Evolutionary conservation across 805 yeast species (phyloP).

Genomic region (Yamadazyma insecticola): DNA sequence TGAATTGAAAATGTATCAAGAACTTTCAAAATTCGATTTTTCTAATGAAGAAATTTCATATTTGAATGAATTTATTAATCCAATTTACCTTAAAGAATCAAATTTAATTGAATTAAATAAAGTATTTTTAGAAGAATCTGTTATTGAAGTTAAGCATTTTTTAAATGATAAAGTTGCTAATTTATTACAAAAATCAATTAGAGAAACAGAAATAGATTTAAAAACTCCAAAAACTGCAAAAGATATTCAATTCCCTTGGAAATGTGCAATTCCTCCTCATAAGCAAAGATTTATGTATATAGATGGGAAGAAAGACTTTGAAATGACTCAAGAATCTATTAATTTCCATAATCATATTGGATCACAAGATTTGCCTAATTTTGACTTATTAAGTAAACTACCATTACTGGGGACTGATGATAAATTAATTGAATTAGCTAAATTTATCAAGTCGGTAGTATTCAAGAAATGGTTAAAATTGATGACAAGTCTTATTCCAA

Average conservation of each 20-base stretch:
- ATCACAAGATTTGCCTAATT: constrained; percentile 55
- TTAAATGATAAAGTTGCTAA: constrained; percentile 48
- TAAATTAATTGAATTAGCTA: constrained; percentile 49
- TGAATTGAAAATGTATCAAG: constrained; percentile 28
- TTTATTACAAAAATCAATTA: constrained; percentile 25
- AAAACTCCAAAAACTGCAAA: constrained; percentile 51
- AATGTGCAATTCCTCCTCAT: constrained; percentile 88
- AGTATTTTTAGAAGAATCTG: constrained; percentile 62
- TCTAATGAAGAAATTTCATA: constrained; percentile 41
- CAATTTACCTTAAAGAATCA: constrained; percentile 34
- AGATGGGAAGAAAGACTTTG: constrained; percentile 51
- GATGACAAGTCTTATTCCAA: constrained; percentile 58
- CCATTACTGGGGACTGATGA: constrained; percentile 21
- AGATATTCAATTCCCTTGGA: constrained; percentile 75
- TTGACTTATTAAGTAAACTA: constrained; percentile 25
- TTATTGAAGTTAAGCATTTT: constrained; percentile 61
- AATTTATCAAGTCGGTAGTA: constrained; percentile 53
- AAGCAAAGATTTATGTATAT: constrained; percentile 83
- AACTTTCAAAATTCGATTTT: constrained; percentile 15
- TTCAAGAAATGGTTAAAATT: constrained; percentile 66
- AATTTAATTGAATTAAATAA: constrained; percentile 43
- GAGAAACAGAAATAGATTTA: constrained; percentile 57
- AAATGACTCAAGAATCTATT: constrained; percentile 30
- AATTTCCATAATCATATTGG: constrained; percentile 26
- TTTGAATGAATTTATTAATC: constrained; percentile 53